Conservation (phyloP, 257 asterid species). For the Solanum peruvianum region DNA sequence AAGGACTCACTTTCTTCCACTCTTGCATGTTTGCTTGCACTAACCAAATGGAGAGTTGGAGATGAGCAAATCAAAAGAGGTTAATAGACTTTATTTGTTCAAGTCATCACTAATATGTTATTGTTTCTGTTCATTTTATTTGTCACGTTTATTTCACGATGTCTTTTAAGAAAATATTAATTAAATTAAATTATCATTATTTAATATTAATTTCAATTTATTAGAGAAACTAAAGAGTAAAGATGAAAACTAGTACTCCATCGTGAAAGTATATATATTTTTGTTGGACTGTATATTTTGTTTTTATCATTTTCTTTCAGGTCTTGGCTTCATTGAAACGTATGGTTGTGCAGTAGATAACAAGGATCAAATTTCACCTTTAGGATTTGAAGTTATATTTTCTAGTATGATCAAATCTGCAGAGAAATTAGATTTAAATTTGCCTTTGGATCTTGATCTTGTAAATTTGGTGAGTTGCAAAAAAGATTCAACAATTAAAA, state of each 20-base stretch:
- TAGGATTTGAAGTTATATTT: conserved; percentile 19
- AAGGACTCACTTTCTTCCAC: background rate
- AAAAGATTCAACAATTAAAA: background rate
- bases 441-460: conserved; percentile 3
- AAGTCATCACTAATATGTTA: too few species aligned
- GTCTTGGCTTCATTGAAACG: background rate
- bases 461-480: background rate
- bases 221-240: too few species aligned
- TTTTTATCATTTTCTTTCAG: background rate
- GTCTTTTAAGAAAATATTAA: too few species aligned
- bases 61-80: background rate
- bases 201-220: too few species aligned
- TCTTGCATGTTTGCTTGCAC: background rate
- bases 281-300: too few species aligned
- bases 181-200: too few species aligned
- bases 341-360: conserved; percentile 4
- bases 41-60: background rate
- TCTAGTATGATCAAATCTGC: conserved; percentile 18
- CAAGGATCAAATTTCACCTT: conserved; percentile 11
- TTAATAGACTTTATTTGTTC: too few species aligned
- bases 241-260: too few species aligned
- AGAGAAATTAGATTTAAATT: conserved; percentile 2
- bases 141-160: too few species aligned
- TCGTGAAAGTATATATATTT: too few species aligned
- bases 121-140: too few species aligned